Evolutionary conservation across 1,284 basidiomycete genomes (phyloP).

Genomic region (Apiotrichum domesticum): DNA sequence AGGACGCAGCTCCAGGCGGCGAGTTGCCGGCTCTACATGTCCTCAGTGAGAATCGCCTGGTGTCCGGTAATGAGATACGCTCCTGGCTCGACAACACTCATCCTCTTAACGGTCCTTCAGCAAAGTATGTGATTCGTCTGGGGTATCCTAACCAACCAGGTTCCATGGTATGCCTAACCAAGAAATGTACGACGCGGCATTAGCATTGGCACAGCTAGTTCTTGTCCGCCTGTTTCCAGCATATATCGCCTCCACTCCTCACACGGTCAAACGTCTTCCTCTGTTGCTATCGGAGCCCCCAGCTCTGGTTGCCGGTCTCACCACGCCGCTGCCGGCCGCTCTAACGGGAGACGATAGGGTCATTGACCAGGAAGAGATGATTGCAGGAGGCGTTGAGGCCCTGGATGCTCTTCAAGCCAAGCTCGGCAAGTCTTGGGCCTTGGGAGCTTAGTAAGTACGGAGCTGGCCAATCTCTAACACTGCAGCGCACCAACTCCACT

Average conservation of each 20-base stretch:
- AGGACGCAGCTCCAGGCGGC: constrained; percentile 29
- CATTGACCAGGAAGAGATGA: constrained; percentile 19
- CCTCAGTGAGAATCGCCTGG: constrained; percentile 22
- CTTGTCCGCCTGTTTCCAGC: constrained; percentile 30
- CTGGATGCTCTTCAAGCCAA: constrained; percentile 23
- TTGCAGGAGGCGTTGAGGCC: constrained; percentile 26
- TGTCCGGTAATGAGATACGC: constrained; percentile 30
- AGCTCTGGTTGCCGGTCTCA: constrained; percentile 32
- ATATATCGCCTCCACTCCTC: constrained; percentile 18
- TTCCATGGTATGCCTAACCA: constrained; percentile 30
- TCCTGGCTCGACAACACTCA: constrained; percentile 33
- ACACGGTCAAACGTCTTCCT: background rate
- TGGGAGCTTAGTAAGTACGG: constrained; percentile 30
- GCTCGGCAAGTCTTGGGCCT: constrained; percentile 24
- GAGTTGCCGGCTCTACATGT: constrained; percentile 32
- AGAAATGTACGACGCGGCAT: constrained; percentile 33
- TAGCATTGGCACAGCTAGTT: constrained; percentile 35
- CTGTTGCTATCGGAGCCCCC: constrained; percentile 29
- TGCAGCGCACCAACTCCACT: constrained; percentile 36
- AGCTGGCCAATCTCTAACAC: background rate
- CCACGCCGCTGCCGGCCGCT: constrained; percentile 36
- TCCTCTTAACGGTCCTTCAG: constrained; percentile 24
- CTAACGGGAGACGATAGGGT: constrained; percentile 34
- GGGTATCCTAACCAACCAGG: background rate
- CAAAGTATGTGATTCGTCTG: constrained; percentile 16